phyloP scores from a whole-genome alignment of 116 monocot genomes.

The Phalaenopsis hybrid region DNA sequence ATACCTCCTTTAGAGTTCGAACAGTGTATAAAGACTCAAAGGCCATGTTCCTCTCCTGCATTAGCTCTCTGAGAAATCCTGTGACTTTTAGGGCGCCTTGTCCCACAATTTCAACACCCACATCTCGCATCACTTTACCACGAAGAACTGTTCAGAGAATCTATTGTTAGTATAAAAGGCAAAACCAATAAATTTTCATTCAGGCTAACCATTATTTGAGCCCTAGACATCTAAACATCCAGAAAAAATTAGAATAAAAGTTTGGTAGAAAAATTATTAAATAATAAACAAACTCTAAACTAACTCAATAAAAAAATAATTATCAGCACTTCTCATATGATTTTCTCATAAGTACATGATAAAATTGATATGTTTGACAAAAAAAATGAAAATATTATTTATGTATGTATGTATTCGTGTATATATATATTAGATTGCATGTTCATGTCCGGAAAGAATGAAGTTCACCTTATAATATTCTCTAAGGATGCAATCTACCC shows the following conservation, averaged over 20 bases:
- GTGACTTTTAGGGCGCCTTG: slow-evolving; percentile 78
- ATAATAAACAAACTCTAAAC: too few species aligned
- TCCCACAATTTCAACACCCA: slow-evolving; percentile 85
- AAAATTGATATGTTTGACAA: too few species aligned
- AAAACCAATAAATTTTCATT: not conserved
- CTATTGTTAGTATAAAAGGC: not conserved
- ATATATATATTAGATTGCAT: too few species aligned
- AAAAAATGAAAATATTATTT: too few species aligned
- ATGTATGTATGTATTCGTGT: too few species aligned
- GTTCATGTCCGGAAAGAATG: too few species aligned
- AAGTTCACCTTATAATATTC: too few species aligned
- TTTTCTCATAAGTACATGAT: too few species aligned
- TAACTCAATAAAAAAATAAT: too few species aligned
- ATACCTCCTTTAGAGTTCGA: slow-evolving; percentile 87
- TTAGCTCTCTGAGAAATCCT: slow-evolving; percentile 70
- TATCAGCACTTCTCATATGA: too few species aligned
- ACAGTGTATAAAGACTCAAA: slow-evolving; percentile 87
- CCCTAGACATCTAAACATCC: not conserved
- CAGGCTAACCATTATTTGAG: not conserved
- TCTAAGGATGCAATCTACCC: too few species aligned
- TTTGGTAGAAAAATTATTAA: not conserved
- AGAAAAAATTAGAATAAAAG: not conserved
- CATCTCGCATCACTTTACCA: slow-evolving; percentile 75
- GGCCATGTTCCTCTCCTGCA: slow-evolving; percentile 62
- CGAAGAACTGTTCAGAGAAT: slow-evolving; percentile 50